phyloP scores from a whole-genome alignment of 1,284 basidiomycete genomes.

The Pseudozyma sp. region DNA sequence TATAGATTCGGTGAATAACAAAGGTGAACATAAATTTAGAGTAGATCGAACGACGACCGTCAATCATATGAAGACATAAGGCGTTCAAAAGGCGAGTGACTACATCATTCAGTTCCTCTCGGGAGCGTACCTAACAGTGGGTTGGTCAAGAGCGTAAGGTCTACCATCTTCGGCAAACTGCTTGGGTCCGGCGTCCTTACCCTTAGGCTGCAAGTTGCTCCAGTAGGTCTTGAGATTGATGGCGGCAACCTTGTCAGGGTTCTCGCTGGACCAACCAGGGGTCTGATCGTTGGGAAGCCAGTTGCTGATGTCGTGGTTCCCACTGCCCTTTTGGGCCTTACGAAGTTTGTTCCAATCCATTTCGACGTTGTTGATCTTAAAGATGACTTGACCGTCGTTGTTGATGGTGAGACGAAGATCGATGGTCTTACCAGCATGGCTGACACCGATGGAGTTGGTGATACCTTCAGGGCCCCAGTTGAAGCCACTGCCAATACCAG shows the following conservation, averaged over 20 bases:
- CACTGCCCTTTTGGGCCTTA: not conserved
- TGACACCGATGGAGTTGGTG: constrained; percentile 15
- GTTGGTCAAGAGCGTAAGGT: not conserved
- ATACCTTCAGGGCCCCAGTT: constrained; percentile 12
- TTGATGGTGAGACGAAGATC: constrained; percentile 33
- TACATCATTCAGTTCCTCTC: not conserved
- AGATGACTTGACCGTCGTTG: constrained; percentile 9
- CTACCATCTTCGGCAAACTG: not conserved
- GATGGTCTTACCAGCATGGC: constrained; percentile 11
- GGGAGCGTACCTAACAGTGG: not conserved
- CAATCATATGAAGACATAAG: too few relatives aligned
- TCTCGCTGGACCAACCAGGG: too few relatives aligned
- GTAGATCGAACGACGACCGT: too few relatives aligned
- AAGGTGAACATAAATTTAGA: too few relatives aligned
- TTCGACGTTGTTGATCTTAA: constrained; percentile 19
- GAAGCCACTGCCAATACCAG: constrained; percentile 32
- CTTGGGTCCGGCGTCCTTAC: constrained; percentile 2
- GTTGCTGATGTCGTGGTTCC: too few relatives aligned
- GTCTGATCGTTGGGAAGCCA: too few relatives aligned
- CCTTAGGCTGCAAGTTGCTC: not conserved
- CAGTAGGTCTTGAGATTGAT: not conserved
- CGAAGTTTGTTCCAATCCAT: constrained; percentile 22
- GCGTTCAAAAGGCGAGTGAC: too few relatives aligned
- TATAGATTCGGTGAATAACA: too few relatives aligned
- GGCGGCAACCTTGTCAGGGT: not conserved